Base-by-base conservation (phyloP, 495 filamentous ascomycete species). In the Pyrenula massariospora region DNA sequence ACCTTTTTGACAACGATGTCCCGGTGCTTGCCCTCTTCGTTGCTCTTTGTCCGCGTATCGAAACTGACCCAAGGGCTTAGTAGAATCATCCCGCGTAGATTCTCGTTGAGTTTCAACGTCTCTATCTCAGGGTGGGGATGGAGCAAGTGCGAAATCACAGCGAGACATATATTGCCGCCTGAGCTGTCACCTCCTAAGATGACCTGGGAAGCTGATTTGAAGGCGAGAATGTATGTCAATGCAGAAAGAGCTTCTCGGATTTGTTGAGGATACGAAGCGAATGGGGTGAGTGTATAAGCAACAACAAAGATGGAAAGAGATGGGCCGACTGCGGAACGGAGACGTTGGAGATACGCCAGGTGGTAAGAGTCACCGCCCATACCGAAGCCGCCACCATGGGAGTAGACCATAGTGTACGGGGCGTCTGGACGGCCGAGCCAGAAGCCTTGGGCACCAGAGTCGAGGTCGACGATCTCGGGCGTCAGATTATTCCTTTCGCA, bases 181-280 rank as follows among this genome's bases (percentile, higher is more conserved):
- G 84, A 84, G 1, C 82, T 84, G 65, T 87, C 84, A 11, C 84
- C 84, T 23, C 67, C 78, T 0, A 87, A 53, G 50, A 77, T 58
- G 24, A 87, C 68, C 56, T 75, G 65, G 8, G 65, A 54, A 0
- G 79, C 77, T 11, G 66, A 63, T 20, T 70, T 70, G 12, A 60
- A 62, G 10, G 67, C 65, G 51, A 84, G 64, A 49, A 84, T 68
- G 65, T 83, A 73, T 12, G 72, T 69, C n/a, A 87, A 69, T 20
- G 73, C 69, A 25, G 69, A 70, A 55, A 73, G 68, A 20, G 76
- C 76, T 66, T 86, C 79, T 56, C 70, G 69, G 15, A 85, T 69
- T 60, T 86, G 83, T 1, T 70, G 74, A 12, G 84, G 84, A 59
- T 85, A 87, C 24, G 15, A 5, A 15, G 31, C 31, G 15, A 42